phyloP scores from a whole-genome alignment of 345 rosid genomes.

The Abelmoschus esculentus region DNA sequence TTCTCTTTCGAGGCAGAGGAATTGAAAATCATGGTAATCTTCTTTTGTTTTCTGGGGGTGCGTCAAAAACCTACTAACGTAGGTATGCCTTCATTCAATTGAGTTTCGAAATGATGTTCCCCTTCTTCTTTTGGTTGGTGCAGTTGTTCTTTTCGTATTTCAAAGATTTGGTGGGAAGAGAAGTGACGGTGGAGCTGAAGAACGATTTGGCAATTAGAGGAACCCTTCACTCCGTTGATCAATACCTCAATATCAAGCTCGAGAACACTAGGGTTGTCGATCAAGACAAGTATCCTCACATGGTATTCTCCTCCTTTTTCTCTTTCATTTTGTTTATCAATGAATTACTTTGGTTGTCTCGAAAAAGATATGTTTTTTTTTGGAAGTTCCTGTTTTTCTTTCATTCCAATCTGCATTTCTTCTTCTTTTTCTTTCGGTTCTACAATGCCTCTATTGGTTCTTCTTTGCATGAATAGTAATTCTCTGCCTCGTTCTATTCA shows the following conservation, averaged over 20 bases:
- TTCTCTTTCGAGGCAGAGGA: neutral
- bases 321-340: neutral
- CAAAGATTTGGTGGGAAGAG: conserved; percentile 98
- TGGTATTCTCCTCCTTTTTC: conserved; percentile 37
- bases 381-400: too few relatives aligned
- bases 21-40: conserved; percentile 5
- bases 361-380: neutral
- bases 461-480: neutral
- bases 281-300: conserved; percentile 99
- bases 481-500: neutral
- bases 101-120: too few relatives aligned
- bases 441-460: neutral
- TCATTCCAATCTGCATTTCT: too few relatives aligned
- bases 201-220: conserved; percentile 98
- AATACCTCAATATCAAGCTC: conserved; percentile 97
- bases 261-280: conserved; percentile 99
- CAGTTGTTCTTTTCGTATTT: conserved; percentile 99
- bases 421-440: too few relatives aligned
- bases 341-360: too few relatives aligned
- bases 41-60: neutral
- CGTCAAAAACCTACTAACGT: too few relatives aligned
- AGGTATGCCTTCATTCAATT: neutral
- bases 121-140: conserved; percentile 6
- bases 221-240: conserved; percentile 98
- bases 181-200: conserved; percentile 98